Base-by-base conservation (phyloP, 1,139 yeast species). In the Saccharomyces hybrid region DNA sequence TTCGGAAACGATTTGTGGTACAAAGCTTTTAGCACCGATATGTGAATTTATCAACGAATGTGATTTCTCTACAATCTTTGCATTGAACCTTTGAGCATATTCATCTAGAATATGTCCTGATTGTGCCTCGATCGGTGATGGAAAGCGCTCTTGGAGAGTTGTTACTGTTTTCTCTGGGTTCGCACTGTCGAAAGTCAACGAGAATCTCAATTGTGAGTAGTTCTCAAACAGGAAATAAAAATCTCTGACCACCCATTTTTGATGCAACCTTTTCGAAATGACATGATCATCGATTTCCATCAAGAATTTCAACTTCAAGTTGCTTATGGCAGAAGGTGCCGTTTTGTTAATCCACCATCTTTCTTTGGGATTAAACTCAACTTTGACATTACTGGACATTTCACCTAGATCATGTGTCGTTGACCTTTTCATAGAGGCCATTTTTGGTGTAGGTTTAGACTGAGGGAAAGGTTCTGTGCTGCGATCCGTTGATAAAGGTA, bases 141-240 rank as follows among this genome's bases (percentile, higher is more conserved):
- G 58, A 16, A 60, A 47, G 49, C 55, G 54, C 16, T 58, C 57
- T 51, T 66, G 64, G 6, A 53, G 52, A 52, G 80, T 71, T 47
- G 74, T 72, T 3, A 82, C 75, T 0, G 88, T 75, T 3, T 76
- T 70, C 23, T 78, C 67, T 1, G 95, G 90, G 57, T 82, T 81
- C 26, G 75, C 73, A 19, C 69, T 64, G 51, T 84, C 84, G 64
- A 75, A 88, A 47, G 78, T 77, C 7, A 82, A 73, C 3, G 73
- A 65, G 4, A 76, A 58, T 58, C 82, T 83, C 14, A 85, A 75
- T 63, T 86, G 90, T 1, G 93, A 80, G 60, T 86, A 82, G 66
- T 88, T 95, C 58, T 80, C 82, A 67, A 84, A 86, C 49, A 90
- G 70, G 16, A 90, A 76, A 68, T 88, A 89, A 62, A 86, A 83